phyloP scores from a whole-genome alignment of 208 protist species.

The Crithidia fasciculata region DNA sequence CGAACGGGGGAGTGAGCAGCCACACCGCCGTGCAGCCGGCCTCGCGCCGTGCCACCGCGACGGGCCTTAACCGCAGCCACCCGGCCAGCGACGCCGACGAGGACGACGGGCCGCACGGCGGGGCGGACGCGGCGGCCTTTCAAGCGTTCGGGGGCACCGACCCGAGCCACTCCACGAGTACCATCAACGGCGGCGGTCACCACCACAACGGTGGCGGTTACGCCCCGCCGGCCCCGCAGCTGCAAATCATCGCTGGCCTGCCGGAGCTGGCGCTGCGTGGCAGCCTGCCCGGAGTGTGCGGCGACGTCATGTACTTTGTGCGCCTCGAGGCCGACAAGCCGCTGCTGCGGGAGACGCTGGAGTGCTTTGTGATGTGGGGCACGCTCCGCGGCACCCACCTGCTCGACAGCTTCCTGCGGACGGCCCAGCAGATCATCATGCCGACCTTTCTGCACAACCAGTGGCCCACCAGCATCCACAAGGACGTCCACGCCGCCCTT shows the following conservation, averaged over 20 bases:
- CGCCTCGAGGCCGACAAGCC: constrained; percentile 80
- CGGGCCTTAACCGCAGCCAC: constrained; percentile 29
- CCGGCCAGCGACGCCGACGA: constrained; percentile 20
- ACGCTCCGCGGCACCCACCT: constrained; percentile 61
- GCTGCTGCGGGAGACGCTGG: constrained; percentile 89
- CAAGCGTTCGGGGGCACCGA: not conserved
- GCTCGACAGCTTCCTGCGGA: constrained; percentile 90
- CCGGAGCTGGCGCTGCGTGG: constrained; percentile 44
- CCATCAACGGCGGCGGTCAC: not conserved
- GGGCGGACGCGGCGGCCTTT: not conserved
- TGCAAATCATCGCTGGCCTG: constrained; percentile 42
- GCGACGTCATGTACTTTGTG: constrained; percentile 79
- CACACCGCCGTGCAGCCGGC: not conserved
- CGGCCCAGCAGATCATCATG: constrained; percentile 80
- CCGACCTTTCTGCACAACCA: constrained; percentile 87
- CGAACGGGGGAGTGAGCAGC: not conserved
- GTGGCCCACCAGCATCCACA: constrained; percentile 96
- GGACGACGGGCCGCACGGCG: not conserved
- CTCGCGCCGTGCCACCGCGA: constrained; percentile 8
- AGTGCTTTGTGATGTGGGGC: constrained; percentile 83
- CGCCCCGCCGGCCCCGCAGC: constrained; percentile 12
- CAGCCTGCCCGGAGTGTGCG: constrained; percentile 38
- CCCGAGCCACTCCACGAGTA: not conserved
- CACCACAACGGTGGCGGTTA: not conserved
- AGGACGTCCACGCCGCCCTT: constrained; percentile 94